Base-by-base conservation (phyloP, 1,284 basidiomycete genomes). In the Leccinum laetum region DNA sequence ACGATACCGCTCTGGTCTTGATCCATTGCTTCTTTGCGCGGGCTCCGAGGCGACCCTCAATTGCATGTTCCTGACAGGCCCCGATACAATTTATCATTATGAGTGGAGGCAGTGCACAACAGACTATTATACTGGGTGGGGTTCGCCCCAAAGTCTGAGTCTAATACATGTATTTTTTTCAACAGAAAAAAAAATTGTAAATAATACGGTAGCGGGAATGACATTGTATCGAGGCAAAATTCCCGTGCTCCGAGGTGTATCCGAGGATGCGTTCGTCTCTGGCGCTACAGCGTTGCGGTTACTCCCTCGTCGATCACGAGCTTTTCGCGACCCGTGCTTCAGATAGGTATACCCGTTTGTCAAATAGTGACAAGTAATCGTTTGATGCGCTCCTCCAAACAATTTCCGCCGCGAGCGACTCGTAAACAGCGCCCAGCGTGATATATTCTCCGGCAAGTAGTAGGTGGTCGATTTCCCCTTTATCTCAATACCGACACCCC, bases 21-120 rank as follows among this genome's bases (percentile, higher is more conserved):
- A 35, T 63, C 35, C 59, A 18, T 59, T 29, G 5, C 60, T 64
- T 65, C 64, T 63, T 21, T 68, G 75, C 73, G 73, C 73, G 76
- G 76, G 18, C 58, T 76, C 73, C 75, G 76, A 78, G 74, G 76
- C 58, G 63, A 67, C 71, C 61, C 65, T 63, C 65, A 57, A 62
- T 58, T 44, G 26, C 58, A 13, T 64, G 74, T 76, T 73, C 75
- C 72, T 77, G 64, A 64, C 63, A 61, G 64, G 61, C 21, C 67
- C 67, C 71, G 65, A 77, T 75, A 67, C 66, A 72, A 71, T 66
- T 63, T 66, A 62, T 64, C 58, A 71, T 71, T 60, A 62, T 61
- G 60, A 46, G 29, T 60, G 26, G 66, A 61, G 66, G 76, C 73
- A 26, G 72, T 75, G 53, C 53, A 56, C 24, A 56, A 29, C 26